Percentiles rank a stretch among this genome's conserved stretches.
Conservation (phyloP, 768 basidiomycete species). For the Podaxis sp. region DNA sequence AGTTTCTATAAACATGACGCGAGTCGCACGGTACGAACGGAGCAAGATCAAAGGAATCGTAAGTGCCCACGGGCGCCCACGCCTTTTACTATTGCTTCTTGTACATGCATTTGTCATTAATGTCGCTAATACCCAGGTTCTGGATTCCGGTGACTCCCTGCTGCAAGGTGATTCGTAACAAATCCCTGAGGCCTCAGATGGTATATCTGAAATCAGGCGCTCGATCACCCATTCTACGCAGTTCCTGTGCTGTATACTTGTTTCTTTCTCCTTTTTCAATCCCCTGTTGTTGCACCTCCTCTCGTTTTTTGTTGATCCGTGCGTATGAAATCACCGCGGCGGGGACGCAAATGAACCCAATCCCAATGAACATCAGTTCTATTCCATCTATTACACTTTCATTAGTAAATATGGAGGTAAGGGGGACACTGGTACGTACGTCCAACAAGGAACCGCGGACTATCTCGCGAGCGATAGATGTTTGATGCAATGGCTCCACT, state of each 20-base stretch:
- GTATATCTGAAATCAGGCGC: constrained; percentile 66
- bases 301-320: constrained; percentile 56
- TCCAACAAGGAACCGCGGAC: constrained; percentile 60
- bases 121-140: neutral
- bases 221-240: constrained; percentile 52
- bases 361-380: constrained; percentile 68
- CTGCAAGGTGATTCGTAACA: neutral
- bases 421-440: constrained; percentile 41
- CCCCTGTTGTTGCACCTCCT: constrained; percentile 30
- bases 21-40: neutral
- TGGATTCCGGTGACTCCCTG: neutral
- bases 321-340: constrained; percentile 49
- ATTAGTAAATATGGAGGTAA: neutral
- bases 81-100: neutral
- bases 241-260: constrained; percentile 35
- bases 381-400: constrained; percentile 45
- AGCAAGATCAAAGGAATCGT: neutral
- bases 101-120: neutral
- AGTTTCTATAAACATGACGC: neutral
- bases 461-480: constrained; percentile 58
- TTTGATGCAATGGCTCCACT: constrained; percentile 63
- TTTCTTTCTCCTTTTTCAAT: constrained; percentile 31
- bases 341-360: constrained; percentile 56
- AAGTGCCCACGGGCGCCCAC: neutral
- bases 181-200: constrained; percentile 17